A percentile compares a stretch with the other conserved stretches of the same genome.
These are phyloP conservation scores for Geosmithia flava DNA, from an alignment of 2,329 filamentous ascomycete genomes.

Conservation along the genomic window DNA sequence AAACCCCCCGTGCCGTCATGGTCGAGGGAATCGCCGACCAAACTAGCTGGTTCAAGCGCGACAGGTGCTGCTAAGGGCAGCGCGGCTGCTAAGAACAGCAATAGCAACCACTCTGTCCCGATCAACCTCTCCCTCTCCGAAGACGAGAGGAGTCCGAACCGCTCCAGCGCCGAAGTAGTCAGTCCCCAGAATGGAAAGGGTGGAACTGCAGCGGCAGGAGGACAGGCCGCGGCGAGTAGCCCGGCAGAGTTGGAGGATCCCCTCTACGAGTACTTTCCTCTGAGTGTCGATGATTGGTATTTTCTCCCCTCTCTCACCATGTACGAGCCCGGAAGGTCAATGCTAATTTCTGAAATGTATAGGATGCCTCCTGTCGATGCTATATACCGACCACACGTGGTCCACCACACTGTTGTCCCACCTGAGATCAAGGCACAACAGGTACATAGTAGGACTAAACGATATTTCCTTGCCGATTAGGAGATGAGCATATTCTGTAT, in stretches of 20 bases:
- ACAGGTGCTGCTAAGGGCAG: conserved; percentile 5
- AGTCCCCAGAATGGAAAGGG: conserved; percentile 35
- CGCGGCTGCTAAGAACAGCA: neutral
- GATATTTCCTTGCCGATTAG: conserved; percentile 59
- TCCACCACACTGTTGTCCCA: conserved; percentile 71
- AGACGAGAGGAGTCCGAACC: conserved; percentile 45
- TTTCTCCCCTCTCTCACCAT: no score
- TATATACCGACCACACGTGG: conserved; percentile 82
- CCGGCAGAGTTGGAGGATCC: conserved; percentile 68
- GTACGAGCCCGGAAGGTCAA: neutral
- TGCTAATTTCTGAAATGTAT: neutral
- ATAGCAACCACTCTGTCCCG: conserved; percentile 19
- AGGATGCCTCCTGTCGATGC: conserved; percentile 82
- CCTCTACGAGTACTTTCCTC: conserved; percentile 88
- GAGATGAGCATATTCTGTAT: neutral
- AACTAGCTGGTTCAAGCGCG: neutral
- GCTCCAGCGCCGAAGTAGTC: conserved; percentile 33
- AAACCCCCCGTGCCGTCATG: conserved; percentile 17
- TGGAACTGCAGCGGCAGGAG: conserved; percentile 16
- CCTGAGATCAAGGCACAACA: conserved; percentile 59
- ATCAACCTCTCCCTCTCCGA: conserved; percentile 46
- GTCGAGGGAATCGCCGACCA: conserved; percentile 1
- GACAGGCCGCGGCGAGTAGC: conserved; percentile 35
- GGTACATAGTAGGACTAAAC: conserved; percentile 52
- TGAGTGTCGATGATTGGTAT: conserved; percentile 78